These are phyloP conservation scores for Entomortierella beljakovae DNA, from an alignment of 192 early-diverging fungal species.

Conservation along the genomic window DNA sequence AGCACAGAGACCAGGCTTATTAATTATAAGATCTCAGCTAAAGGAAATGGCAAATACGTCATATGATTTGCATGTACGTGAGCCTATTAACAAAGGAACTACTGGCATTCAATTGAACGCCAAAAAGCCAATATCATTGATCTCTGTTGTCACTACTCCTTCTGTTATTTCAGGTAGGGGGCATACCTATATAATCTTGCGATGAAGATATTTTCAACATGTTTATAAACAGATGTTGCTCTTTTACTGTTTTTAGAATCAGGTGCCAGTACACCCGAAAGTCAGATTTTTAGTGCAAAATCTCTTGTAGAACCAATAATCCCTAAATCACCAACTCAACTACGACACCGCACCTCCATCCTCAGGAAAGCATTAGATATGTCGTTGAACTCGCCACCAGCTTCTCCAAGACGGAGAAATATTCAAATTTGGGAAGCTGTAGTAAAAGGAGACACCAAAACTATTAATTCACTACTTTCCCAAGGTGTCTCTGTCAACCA, in stretches of 20 bases:
- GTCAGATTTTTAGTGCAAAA: neutral
- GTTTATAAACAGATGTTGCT: no score
- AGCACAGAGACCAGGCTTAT: slow-evolving; percentile 32
- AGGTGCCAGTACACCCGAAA: slow-evolving; percentile 10
- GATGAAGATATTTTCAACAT: no score
- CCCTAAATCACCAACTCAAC: slow-evolving; percentile 17
- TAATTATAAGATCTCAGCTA: slow-evolving; percentile 46
- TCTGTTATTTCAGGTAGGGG: slow-evolving; percentile 47
- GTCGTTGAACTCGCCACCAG: slow-evolving; percentile 47
- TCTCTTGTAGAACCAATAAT: slow-evolving; percentile 14
- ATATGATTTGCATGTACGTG: slow-evolving; percentile 49
- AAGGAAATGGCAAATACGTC: slow-evolving; percentile 55
- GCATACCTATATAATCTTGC: no score
- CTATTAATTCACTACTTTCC: slow-evolving; percentile 33
- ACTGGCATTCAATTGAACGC: slow-evolving; percentile 50
- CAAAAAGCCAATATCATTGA: slow-evolving; percentile 52
- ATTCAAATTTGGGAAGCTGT: slow-evolving; percentile 52
- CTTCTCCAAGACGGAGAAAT: slow-evolving; percentile 39
- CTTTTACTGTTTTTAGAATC: slow-evolving; percentile 21
- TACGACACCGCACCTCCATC: slow-evolving; percentile 31
- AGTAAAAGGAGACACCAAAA: slow-evolving; percentile 39
- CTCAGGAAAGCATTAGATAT: slow-evolving; percentile 46
- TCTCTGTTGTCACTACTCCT: slow-evolving; percentile 47
- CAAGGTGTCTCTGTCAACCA: slow-evolving; percentile 51
- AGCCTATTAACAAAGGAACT: slow-evolving; percentile 44